Base-by-base conservation (phyloP, 805 yeast genomes). In the Cephaloascus albidus region DNA sequence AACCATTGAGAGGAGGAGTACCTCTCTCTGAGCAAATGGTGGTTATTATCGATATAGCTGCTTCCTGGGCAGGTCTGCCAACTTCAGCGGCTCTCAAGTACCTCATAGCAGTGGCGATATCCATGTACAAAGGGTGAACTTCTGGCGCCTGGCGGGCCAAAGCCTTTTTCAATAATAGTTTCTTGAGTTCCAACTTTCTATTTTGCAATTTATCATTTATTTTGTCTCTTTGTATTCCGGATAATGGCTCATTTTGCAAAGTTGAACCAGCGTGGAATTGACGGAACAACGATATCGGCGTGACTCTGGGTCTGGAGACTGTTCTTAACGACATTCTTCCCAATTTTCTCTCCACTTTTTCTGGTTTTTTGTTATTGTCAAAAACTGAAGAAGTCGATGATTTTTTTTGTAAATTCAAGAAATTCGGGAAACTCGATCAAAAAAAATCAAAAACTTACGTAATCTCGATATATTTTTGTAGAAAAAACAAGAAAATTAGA, bases 21-120 rank as follows among this genome's bases (percentile, higher is more conserved):
- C 96, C 96, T 53, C 76, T 78, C 43, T 82, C 90, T 17, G 81
- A 76, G 10, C 81, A 72, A 23, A 88, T 68, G 15, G 85, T 71
- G 39, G 81, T 75, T 40, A 85, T 59, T 15, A 84, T 67, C 4
- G 28, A 31, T 33, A 90, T 67, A 18, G 89, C 81, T 18, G 90
- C 78, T 49, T 79, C 78, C n/a, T 72, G 62, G 3, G 71, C 64
- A 2, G 90, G 77, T 53, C 84, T 77, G 4, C 98, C 97, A 4
- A 88, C 94, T 58, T 88, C 96, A 4, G 88, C 77, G 0, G 97
- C 96, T 45, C 96, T 71, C 41, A 90, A 55, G 53, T 79, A 88
- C 50, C 84, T 72, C 57, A 87, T 58, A 1, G 97, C 96, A 23
- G 64, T 59, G 4, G 84, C 75, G 5, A 87, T 68, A 37, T 76